Evolutionary conservation across 1,284 basidiomycete species (phyloP).

Genomic region (Uromyces viciae-fabae): DNA sequence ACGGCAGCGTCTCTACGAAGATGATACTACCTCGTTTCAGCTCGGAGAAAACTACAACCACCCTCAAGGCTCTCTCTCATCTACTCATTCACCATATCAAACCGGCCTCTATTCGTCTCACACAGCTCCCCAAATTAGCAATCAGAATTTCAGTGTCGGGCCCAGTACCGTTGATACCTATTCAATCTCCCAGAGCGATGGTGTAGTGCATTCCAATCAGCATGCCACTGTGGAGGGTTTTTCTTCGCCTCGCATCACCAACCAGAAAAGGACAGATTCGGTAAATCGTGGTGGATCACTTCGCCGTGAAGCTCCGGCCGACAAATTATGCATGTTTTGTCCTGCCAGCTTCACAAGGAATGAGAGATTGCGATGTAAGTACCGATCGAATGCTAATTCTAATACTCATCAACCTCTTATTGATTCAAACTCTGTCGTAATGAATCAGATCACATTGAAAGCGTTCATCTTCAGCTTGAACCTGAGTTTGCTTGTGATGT

Average conservation of each 20-base stretch:
- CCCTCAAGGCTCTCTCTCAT: not conserved
- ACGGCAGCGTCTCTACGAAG: not conserved
- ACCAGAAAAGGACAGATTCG: conserved; percentile 24
- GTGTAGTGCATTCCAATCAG: not conserved
- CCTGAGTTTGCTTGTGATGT: conserved; percentile 32
- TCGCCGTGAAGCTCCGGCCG: conserved; percentile 21
- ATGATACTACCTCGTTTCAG: not conserved
- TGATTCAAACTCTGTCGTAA: not conserved
- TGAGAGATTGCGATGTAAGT: conserved; percentile 43
- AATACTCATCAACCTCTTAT: not conserved
- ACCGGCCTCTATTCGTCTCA: not conserved
- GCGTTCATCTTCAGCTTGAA: conserved; percentile 21
- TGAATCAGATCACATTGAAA: conserved; percentile 27
- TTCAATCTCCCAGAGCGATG: not conserved
- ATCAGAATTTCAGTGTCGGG: not conserved
- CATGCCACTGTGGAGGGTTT: not conserved
- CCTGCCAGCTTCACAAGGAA: conserved; percentile 31
- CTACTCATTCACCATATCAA: not conserved
- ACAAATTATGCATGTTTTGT: conserved; percentile 26
- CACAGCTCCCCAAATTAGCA: not conserved
- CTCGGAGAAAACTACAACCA: not conserved
- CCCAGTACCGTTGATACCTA: not conserved
- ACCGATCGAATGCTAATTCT: not conserved
- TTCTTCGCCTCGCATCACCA: conserved; percentile 16
- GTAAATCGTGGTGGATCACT: conserved; percentile 25